phyloP scores from a whole-genome alignment of 2,329 filamentous ascomycete species.

The Pseudogymnoascus sp. region DNA sequence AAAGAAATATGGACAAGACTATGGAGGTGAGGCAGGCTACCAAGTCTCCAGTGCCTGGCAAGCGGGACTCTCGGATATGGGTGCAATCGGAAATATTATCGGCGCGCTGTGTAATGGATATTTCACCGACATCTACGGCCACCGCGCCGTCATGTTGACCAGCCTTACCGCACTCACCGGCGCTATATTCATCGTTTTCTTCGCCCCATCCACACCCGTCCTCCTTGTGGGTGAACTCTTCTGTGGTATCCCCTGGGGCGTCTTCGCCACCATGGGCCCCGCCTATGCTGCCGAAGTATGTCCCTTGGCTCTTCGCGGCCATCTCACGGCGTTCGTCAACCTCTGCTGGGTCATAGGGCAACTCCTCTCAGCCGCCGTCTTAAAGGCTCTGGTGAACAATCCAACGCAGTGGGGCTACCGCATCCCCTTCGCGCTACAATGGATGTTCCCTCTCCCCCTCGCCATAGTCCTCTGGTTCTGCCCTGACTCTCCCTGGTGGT shows the following conservation, averaged over 20 bases:
- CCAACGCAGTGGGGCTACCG: slow-evolving; percentile 38
- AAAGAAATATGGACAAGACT: slow-evolving; percentile 23
- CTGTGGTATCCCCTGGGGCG: slow-evolving; percentile 40
- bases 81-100: slow-evolving; percentile 33
- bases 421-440: slow-evolving; percentile 38
- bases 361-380: slow-evolving; percentile 37
- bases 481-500: slow-evolving; percentile 41
- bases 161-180: slow-evolving; percentile 35
- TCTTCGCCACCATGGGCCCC: slow-evolving; percentile 35
- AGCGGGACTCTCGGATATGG: slow-evolving; percentile 32
- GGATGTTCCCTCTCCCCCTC: slow-evolving; percentile 40
- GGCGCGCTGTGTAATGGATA: slow-evolving; percentile 35
- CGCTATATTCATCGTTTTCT: slow-evolving; percentile 40
- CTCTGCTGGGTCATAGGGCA: slow-evolving; percentile 42
- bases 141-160: slow-evolving; percentile 37
- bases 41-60: slow-evolving; percentile 36
- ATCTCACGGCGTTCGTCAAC: slow-evolving; percentile 43
- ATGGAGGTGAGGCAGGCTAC: slow-evolving; percentile 24
- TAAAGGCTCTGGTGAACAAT: slow-evolving; percentile 34
- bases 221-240: slow-evolving; percentile 38
- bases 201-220: slow-evolving; percentile 35
- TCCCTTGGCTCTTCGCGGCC: slow-evolving; percentile 42
- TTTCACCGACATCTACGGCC: slow-evolving; percentile 39
- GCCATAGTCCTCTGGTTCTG: slow-evolving; percentile 35
- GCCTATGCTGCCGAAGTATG: slow-evolving; percentile 38